Evolutionary conservation across 2,329 filamentous ascomycete species (phyloP).

Genomic region (Penicillium oxalicum): DNA sequence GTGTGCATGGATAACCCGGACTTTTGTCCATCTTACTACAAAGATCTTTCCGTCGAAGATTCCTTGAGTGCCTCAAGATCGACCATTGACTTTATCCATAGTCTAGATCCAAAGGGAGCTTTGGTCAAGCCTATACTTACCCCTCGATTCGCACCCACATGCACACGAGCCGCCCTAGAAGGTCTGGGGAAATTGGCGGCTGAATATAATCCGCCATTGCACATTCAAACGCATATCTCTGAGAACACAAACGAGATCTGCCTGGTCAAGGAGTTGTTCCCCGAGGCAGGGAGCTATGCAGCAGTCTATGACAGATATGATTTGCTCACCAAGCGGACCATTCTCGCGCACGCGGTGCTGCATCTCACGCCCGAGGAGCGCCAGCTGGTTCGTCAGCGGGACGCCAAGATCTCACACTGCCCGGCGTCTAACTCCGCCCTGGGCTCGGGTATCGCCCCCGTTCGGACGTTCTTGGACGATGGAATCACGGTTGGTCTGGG

Average conservation of each 20-base stretch:
- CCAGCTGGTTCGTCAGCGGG: slow-evolving; percentile 53
- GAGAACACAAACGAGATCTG: slow-evolving; percentile 72
- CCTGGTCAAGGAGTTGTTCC: slow-evolving; percentile 67
- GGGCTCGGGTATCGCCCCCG: slow-evolving; percentile 69
- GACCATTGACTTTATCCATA: slow-evolving; percentile 59
- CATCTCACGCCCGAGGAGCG: slow-evolving; percentile 67
- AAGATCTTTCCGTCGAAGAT: slow-evolving; percentile 60
- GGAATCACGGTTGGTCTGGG: slow-evolving; percentile 79
- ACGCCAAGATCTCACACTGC: slow-evolving; percentile 73
- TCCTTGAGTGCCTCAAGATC: slow-evolving; percentile 53
- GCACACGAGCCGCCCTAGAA: slow-evolving; percentile 50
- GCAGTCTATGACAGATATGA: slow-evolving; percentile 70
- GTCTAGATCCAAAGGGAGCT: slow-evolving; percentile 56
- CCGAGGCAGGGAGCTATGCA: slow-evolving; percentile 59
- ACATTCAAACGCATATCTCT: slow-evolving; percentile 80
- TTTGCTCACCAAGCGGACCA: slow-evolving; percentile 65
- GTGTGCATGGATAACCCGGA: slow-evolving; percentile 82
- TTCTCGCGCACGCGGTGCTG: slow-evolving; percentile 81
- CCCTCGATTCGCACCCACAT: slow-evolving; percentile 55
- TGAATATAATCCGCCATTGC: slow-evolving; percentile 53
- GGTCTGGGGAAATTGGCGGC: slow-evolving; percentile 60
- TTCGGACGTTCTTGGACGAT: slow-evolving; percentile 66
- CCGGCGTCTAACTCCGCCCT: slow-evolving; percentile 74
- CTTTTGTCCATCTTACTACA: slow-evolving; percentile 69
- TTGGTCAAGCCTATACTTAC: slow-evolving; percentile 78